Percentiles rank a stretch among this genome's conserved stretches.
Conservation (phyloP, 1,139 yeast genomes). For the Scheffersomyces quercinus region DNA sequence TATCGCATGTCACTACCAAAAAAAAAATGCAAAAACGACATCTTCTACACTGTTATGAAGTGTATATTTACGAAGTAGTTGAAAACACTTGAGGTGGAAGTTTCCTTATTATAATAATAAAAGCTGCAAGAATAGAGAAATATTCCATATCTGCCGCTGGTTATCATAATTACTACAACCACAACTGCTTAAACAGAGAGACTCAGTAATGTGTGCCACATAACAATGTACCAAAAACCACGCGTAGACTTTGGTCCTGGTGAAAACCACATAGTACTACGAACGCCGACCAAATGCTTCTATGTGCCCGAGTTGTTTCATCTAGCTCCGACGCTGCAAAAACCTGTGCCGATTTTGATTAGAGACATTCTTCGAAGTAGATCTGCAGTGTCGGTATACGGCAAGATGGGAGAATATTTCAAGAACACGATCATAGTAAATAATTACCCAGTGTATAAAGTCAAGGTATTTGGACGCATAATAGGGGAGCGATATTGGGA, state of each 20-base stretch:
- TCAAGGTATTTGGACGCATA: constrained; percentile 32
- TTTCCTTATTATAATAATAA: too few species aligned
- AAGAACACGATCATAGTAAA: too few species aligned
- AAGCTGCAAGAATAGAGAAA: too few species aligned
- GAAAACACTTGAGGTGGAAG: too few species aligned
- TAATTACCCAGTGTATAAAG: constrained; percentile 30
- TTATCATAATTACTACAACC: too few species aligned
- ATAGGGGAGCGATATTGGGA: constrained; percentile 7
- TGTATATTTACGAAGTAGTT: too few species aligned
- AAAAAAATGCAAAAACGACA: too few species aligned
- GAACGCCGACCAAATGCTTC: constrained; percentile 20
- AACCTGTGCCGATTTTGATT: constrained; percentile 27
- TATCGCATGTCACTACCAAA: too few species aligned
- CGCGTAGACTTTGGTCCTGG: constrained; percentile 35
- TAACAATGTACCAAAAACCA: background rate
- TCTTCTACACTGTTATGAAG: too few species aligned
- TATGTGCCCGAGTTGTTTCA: constrained; percentile 38
- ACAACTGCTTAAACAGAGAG: too few species aligned
- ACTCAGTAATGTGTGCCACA: too few species aligned
- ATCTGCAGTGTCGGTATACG: constrained; percentile 23
- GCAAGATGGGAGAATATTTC: constrained; percentile 2
- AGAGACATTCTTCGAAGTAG: constrained; percentile 23
- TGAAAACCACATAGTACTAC: constrained; percentile 26
- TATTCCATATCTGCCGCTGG: too few species aligned
- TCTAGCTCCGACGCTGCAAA: constrained; percentile 25